Evolutionary conservation across 2,329 filamentous ascomycete genomes (phyloP).

Genomic region (Trichoderma afroharzianum): DNA sequence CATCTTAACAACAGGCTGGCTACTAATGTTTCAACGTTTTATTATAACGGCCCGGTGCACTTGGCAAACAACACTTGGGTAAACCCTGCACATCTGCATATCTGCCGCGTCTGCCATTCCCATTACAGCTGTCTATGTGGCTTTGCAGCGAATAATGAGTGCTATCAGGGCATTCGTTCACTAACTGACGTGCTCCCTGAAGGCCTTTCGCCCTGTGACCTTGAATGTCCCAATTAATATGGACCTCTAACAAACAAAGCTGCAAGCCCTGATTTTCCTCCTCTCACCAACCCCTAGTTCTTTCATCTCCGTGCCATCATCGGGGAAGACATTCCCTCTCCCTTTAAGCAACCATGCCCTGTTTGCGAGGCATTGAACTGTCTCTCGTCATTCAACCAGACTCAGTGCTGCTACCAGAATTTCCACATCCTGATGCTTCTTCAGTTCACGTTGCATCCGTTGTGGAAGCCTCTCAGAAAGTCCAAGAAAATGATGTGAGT

Average conservation of each 20-base stretch:
- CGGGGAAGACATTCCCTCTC: not conserved
- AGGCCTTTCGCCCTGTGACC: not conserved
- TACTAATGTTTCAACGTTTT: not conserved
- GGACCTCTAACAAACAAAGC: not conserved
- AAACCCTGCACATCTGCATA: not conserved
- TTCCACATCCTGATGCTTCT: conserved; percentile 51
- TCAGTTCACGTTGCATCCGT: conserved; percentile 27
- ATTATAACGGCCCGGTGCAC: not conserved
- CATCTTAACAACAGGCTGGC: too few relatives aligned
- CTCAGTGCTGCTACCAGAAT: conserved; percentile 45
- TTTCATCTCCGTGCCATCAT: too few relatives aligned
- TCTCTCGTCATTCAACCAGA: conserved; percentile 39
- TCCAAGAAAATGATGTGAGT: not conserved
- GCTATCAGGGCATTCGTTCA: not conserved
- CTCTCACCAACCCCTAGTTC: not conserved
- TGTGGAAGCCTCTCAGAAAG: not conserved
- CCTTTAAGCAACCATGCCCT: conserved; percentile 40
- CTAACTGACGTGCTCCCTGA: not conserved
- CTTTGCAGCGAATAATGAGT: not conserved
- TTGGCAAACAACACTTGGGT: not conserved
- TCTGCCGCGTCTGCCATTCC: not conserved
- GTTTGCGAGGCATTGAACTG: conserved; percentile 46
- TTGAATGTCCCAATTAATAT: not conserved
- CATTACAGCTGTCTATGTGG: not conserved
- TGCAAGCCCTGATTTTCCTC: not conserved